Conservation (phyloP, 148 eudicot species). For the Nyssa sinensis region DNA sequence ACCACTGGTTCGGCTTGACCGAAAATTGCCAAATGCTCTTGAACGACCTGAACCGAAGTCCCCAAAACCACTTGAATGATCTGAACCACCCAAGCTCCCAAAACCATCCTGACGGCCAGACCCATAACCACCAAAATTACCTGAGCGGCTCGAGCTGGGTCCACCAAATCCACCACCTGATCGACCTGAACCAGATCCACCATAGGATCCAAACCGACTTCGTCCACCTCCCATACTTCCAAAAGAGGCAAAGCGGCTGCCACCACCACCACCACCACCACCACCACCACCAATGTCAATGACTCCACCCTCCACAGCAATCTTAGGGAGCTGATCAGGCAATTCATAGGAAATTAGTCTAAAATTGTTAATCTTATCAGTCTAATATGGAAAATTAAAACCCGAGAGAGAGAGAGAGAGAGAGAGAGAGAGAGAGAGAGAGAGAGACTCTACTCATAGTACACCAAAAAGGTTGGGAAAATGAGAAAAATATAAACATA, state of each 20-base stretch:
- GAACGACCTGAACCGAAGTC: conserved; percentile 50
- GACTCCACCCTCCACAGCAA: conserved; percentile 54
- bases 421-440: not conserved
- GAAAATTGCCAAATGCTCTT: conserved; percentile 40
- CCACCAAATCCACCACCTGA: conserved; percentile 40
- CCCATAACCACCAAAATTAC: too few species aligned
- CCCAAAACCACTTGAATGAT: too few species aligned
- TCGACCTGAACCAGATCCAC: too few species aligned
- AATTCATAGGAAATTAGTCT: conserved; percentile 2
- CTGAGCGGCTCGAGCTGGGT: conserved; percentile 37
- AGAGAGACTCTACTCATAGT: not conserved
- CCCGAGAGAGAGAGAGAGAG: too few species aligned
- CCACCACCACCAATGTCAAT: conserved; percentile 47
- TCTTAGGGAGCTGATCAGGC: conserved; percentile 65
- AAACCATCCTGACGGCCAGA: conserved; percentile 47
- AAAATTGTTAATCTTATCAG: not conserved
- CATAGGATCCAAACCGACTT: conserved; percentile 38
- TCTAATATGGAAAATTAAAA: not conserved
- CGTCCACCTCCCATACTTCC: conserved; percentile 44
- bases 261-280: too few species aligned
- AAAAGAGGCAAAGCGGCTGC: too few species aligned
- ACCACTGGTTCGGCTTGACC: conserved; percentile 24
- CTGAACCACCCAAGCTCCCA: too few species aligned
- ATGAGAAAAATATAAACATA: not conserved
- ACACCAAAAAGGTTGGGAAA: not conserved